Evolutionary conservation across 352 stramenopile genomes (phyloP), one percentile per base, ranked within the genome.

Genomic region (Globisporangium parvum): DNA sequence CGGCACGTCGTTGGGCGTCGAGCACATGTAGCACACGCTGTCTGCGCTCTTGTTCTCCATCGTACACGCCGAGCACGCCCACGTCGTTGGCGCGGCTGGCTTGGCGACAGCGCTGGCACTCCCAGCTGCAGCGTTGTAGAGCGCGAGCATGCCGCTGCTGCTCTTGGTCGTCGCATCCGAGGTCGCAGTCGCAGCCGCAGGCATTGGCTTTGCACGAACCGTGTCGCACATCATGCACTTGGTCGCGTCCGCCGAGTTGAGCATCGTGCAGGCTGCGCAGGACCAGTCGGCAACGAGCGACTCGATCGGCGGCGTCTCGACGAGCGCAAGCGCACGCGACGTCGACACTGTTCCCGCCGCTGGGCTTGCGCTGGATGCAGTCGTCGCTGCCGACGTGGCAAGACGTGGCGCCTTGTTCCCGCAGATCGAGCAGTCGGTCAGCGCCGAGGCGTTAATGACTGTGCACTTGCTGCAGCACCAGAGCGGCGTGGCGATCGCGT

Each of bases 401-500:
- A 41, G 44, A 8, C 63, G 51, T 24, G 75, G 72, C 0, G 71
- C 64, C 20, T 48, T 58, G 55, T 77, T 77, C 15, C 75, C 71
- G 52, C 85, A 95, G 31, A 93, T 80, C 41, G 66, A 77, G 50
- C 85, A 95, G 47, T 72, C 65, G 12, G 66, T 72, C 2, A 72
- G 48, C n/a, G 75, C 62, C 10, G 75, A 53, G 6, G 66, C 63
- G 54, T 95, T 95, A 20, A 93, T 73, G 35, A 95, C 80, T 0
- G 85, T 95, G 62, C 85, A 95, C 45, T 88, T 80, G 51, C 64
- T 82, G 55, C 86, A 95, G 45, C 77, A 80, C 86, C 86, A 95
- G 18, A 86, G 61, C 17, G 64, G 50, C 15, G 68, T 70, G n/a
- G 61, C 67, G 15, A 86, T 71, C 14, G 73, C 47, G 3, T 67